Conservation (phyloP, 768 basidiomycete species). For the Tulasnella sp. region DNA sequence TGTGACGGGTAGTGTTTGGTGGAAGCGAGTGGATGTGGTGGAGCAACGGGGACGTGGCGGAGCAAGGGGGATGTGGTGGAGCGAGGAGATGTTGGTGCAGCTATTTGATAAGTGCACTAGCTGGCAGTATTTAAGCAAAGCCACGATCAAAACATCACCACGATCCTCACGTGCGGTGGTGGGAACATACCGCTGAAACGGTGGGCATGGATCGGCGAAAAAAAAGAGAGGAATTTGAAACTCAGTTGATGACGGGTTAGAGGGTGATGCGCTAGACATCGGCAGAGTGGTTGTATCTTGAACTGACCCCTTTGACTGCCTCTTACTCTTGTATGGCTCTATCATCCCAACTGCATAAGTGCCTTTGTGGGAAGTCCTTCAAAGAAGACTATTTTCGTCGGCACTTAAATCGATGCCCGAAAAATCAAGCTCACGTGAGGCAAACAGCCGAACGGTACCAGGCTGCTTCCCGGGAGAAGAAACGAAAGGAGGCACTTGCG, state of each 20-base stretch:
- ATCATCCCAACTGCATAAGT: background rate
- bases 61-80: too few relatives aligned
- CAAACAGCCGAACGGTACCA: background rate
- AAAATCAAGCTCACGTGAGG: background rate
- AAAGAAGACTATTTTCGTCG: background rate
- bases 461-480: background rate
- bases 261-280: background rate
- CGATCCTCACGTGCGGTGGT: background rate
- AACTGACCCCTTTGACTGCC: background rate
- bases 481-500: background rate
- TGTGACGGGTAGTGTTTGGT: too few relatives aligned
- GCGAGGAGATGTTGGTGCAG: too few relatives aligned
- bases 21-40: background rate
- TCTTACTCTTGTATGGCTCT: background rate
- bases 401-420: background rate
- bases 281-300: too few relatives aligned
- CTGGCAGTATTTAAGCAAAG: background rate
- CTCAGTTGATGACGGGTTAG: background rate
- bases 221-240: background rate
- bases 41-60: too few relatives aligned
- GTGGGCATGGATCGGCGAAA: background rate
- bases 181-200: background rate
- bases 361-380: background rate
- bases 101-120: too few relatives aligned
- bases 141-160: background rate